Evolutionary conservation across 768 basidiomycete genomes (phyloP).

Genomic region (Kondoa subrosea): DNA sequence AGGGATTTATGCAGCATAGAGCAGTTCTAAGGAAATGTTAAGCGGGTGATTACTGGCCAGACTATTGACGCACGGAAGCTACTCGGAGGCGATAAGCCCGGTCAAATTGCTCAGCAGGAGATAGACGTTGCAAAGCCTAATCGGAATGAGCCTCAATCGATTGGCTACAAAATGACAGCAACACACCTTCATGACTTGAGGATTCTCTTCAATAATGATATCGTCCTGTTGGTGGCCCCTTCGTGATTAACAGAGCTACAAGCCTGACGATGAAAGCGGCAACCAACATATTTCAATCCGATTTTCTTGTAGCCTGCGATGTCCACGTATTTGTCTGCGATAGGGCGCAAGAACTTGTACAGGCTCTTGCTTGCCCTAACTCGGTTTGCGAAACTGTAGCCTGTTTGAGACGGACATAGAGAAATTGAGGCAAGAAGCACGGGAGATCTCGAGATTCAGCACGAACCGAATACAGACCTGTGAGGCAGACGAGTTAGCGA

Average conservation of each 20-base stretch:
- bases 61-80: constrained; percentile 32
- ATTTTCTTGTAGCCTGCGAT: constrained; percentile 65
- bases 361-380: constrained; percentile 54
- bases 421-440: background rate
- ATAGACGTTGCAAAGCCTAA: constrained; percentile 69
- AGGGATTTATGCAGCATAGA: constrained; percentile 63
- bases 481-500: no score
- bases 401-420: constrained; percentile 41
- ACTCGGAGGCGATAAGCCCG: constrained; percentile 74
- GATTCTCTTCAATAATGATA: constrained; percentile 68
- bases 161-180: background rate
- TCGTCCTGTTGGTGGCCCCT: constrained; percentile 59
- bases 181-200: constrained; percentile 56
- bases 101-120: constrained; percentile 65
- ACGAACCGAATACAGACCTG: no score
- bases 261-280: background rate
- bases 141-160: background rate
- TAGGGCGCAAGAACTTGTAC: constrained; percentile 50
- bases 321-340: constrained; percentile 68
- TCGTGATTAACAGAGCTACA: background rate
- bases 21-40: constrained; percentile 44
- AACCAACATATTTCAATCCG: constrained; percentile 41
- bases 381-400: constrained; percentile 45
- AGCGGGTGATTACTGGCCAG: no score
- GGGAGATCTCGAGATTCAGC: no score